Percentiles rank a stretch among this genome's conserved stretches.
These are phyloP conservation scores for Scleroderma bovista DNA, from an alignment of 768 basidiomycete species.

Conservation along the genomic window DNA sequence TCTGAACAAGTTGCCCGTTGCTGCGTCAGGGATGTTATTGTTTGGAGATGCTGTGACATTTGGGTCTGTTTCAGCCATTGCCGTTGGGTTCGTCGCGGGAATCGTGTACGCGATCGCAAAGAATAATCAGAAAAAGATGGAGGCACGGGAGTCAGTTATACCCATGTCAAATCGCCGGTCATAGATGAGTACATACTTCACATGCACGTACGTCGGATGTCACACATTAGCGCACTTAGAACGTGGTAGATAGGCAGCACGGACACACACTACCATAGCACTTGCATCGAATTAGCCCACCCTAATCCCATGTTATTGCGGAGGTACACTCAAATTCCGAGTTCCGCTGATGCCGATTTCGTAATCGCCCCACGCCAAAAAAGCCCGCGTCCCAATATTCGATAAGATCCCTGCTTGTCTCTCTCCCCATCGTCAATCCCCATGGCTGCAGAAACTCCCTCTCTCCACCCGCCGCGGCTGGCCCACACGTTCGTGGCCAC, in stretches of 20 bases:
- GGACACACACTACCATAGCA: background rate
- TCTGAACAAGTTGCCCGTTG: slow-evolving; percentile 95
- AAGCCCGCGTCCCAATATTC: background rate
- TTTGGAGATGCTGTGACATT: slow-evolving; percentile 87
- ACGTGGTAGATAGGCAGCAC: background rate
- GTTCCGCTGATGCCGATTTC: too few species aligned
- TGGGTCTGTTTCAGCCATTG: slow-evolving; percentile 84
- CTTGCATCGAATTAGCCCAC: background rate
- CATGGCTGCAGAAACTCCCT: slow-evolving; percentile 27
- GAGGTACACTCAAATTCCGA: background rate
- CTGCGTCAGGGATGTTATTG: slow-evolving; percentile 97
- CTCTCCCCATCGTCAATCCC: slow-evolving; percentile 9
- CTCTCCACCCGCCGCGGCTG: slow-evolving; percentile 68
- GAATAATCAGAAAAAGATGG: slow-evolving; percentile 82
- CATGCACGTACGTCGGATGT: background rate
- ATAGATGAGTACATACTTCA: slow-evolving; percentile 9
- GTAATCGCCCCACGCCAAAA: too few species aligned
- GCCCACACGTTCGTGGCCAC: slow-evolving; percentile 66
- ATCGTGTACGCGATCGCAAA: slow-evolving; percentile 91
- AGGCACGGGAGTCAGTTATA: slow-evolving; percentile 54
- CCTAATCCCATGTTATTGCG: background rate
- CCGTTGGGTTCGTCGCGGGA: slow-evolving; percentile 87
- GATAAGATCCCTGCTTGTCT: background rate
- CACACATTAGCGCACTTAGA: background rate
- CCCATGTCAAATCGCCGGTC: slow-evolving; percentile 55